Conservation (phyloP, 768 basidiomycete genomes). For the Tephrocybe sp. region DNA sequence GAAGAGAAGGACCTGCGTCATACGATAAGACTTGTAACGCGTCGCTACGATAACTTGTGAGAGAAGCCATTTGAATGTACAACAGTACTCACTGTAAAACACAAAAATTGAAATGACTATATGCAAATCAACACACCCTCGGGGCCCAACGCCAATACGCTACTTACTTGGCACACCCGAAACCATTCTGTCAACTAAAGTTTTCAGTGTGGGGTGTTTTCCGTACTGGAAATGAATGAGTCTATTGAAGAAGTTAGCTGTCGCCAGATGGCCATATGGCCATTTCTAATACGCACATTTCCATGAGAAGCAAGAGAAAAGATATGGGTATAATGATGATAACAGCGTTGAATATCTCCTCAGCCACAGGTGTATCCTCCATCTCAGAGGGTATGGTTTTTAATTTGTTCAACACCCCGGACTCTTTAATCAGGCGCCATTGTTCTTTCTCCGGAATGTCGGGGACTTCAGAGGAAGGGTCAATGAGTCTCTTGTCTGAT, state of each 20-base stretch:
- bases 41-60: conserved; percentile 41
- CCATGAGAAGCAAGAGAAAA: conserved; percentile 78
- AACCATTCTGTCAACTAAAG: conserved; percentile 55
- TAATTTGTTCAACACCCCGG: conserved; percentile 51
- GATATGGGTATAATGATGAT: conserved; percentile 72
- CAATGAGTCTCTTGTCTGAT: background rate
- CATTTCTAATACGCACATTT: conserved; percentile 60
- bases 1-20: conserved; percentile 60
- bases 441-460: conserved; percentile 74
- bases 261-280: background rate
- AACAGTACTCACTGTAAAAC: conserved; percentile 61
- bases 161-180: conserved; percentile 73
- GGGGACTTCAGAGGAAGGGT: conserved; percentile 20
- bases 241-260: conserved; percentile 34
- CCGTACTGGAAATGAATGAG: conserved; percentile 81
- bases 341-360: conserved; percentile 69
- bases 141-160: no score
- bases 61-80: background rate
- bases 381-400: conserved; percentile 18
- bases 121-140: background rate
- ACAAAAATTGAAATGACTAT: conserved; percentile 74
- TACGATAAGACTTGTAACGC: conserved; percentile 57
- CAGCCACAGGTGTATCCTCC: conserved; percentile 49
- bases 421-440: conserved; percentile 71
- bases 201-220: conserved; percentile 48